phyloP scores from a whole-genome alignment of 371 early-diverging fungal species.

The Dichotomocladium elegans region DNA sequence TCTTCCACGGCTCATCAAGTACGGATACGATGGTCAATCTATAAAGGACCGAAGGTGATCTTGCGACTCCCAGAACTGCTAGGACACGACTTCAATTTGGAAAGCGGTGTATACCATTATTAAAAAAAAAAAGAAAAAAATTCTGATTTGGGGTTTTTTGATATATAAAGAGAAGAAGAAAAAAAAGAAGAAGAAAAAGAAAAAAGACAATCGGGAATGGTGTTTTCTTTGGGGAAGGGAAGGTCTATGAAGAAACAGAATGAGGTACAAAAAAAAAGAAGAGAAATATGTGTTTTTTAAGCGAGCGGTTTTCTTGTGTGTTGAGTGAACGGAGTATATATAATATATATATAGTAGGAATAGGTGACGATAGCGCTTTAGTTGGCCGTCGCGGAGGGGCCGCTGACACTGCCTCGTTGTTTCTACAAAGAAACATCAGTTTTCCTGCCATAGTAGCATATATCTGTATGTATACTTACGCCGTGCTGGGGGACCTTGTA shows the following conservation, averaged over 20 bases:
- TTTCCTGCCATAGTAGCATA: background rate
- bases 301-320: no score
- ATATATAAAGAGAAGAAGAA: background rate
- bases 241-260: slow-evolving; percentile 4
- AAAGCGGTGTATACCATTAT: no score
- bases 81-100: no score
- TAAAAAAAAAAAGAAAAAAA: background rate
- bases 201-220: background rate
- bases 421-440: slow-evolving; percentile 2
- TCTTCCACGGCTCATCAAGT: no score
- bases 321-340: no score
- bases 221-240: slow-evolving; percentile 2
- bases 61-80: no score
- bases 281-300: no score
- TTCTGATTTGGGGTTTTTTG: background rate
- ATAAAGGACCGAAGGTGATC: no score
- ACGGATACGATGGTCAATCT: no score
- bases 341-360: no score
- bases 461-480: slow-evolving; percentile 24
- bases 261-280: background rate
- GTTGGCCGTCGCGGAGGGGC: no score
- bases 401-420: slow-evolving; percentile 39
- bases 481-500: slow-evolving; percentile 46
- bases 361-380: slow-evolving; percentile 5
- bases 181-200: slow-evolving; percentile 1